A percentile compares a stretch with the other conserved stretches of the same genome.
phyloP scores from a whole-genome alignment of 2,329 filamentous ascomycete species.

The Trichoderma breve region DNA sequence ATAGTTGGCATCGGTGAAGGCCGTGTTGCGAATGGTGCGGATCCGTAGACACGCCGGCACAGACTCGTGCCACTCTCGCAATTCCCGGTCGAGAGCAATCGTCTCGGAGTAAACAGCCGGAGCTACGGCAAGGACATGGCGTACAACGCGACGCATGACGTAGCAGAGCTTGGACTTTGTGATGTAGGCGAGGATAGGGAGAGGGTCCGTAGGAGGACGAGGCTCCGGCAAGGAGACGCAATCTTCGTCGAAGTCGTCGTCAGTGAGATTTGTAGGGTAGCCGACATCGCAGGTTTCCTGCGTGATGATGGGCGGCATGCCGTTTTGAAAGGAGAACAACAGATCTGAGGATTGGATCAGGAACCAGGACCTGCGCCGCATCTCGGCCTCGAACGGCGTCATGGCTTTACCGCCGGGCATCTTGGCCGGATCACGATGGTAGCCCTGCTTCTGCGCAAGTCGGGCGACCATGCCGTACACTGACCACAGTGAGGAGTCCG shows the following conservation, averaged over 20 bases:
- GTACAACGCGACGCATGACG: constrained; percentile 44
- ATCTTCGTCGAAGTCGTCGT: constrained; percentile 52
- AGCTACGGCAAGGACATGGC: constrained; percentile 39
- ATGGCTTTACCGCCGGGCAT: constrained; percentile 36
- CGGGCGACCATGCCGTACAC: constrained; percentile 47
- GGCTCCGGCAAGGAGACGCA: constrained; percentile 42
- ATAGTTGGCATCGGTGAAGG: constrained; percentile 43
- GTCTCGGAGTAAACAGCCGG: constrained; percentile 37
- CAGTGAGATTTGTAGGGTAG: constrained; percentile 46
- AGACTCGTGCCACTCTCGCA: constrained; percentile 36
- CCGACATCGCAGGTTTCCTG: constrained; percentile 47
- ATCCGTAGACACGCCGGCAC: constrained; percentile 42
- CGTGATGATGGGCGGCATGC: constrained; percentile 50
- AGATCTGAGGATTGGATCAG: constrained; percentile 48
- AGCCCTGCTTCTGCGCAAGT: constrained; percentile 51
- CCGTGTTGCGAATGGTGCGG: constrained; percentile 41
- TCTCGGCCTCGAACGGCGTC: constrained; percentile 50
- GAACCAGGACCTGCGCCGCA: constrained; percentile 50
- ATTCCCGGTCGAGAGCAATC: constrained; percentile 39
- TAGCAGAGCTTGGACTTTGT: constrained; percentile 45
- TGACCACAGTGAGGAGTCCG: constrained; percentile 47
- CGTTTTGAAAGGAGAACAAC: constrained; percentile 51
- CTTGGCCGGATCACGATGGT: constrained; percentile 48
- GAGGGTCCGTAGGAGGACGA: constrained; percentile 43
- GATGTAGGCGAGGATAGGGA: constrained; percentile 43